Evolutionary conservation across 768 basidiomycete species (phyloP).

Genomic region (Dentipellis sp.): DNA sequence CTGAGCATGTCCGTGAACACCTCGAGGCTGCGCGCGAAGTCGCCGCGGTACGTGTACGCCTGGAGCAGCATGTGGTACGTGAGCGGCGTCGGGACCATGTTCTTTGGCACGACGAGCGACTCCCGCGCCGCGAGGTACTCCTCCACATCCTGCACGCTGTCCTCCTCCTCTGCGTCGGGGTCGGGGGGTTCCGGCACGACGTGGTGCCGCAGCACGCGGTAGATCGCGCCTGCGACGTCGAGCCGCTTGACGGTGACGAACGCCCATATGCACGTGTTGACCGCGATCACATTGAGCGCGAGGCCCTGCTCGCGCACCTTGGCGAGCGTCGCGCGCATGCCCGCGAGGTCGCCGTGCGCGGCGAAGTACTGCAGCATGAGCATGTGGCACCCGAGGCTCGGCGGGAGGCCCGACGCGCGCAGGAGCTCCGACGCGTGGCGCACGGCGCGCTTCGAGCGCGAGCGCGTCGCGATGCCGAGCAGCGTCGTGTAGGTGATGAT

Average conservation of each 20-base stretch:
- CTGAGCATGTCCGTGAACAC: slow-evolving; percentile 64
- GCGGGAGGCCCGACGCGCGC: slow-evolving; percentile 30
- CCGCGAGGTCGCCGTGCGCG: slow-evolving; percentile 33
- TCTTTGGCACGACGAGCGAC: slow-evolving; percentile 31
- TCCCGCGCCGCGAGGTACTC: slow-evolving; percentile 32
- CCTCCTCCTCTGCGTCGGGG: slow-evolving; percentile 25
- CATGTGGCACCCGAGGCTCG: slow-evolving; percentile 56
- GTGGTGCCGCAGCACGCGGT: slow-evolving; percentile 53
- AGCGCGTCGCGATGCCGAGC: slow-evolving; percentile 51
- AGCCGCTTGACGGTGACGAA: slow-evolving; percentile 44
- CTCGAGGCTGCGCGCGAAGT: slow-evolving; percentile 44
- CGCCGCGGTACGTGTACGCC: slow-evolving; percentile 59
- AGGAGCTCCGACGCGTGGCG: slow-evolving; percentile 33
- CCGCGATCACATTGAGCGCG: slow-evolving; percentile 51
- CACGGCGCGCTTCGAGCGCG: slow-evolving; percentile 20
- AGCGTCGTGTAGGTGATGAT: slow-evolving; percentile 64
- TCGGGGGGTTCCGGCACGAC: slow-evolving; percentile 26
- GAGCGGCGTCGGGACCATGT: slow-evolving; percentile 47
- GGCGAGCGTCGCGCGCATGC: slow-evolving; percentile 45
- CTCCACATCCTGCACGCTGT: slow-evolving; percentile 22
- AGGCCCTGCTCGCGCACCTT: slow-evolving; percentile 42
- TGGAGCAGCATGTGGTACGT: slow-evolving; percentile 70
- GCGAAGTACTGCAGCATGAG: slow-evolving; percentile 49
- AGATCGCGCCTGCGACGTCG: slow-evolving; percentile 52
- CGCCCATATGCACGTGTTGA: slow-evolving; percentile 67